Percentiles rank a stretch among this genome's conserved stretches.
Conservation (phyloP, 768 basidiomycete species). For the Hygrocybe coccinea region DNA sequence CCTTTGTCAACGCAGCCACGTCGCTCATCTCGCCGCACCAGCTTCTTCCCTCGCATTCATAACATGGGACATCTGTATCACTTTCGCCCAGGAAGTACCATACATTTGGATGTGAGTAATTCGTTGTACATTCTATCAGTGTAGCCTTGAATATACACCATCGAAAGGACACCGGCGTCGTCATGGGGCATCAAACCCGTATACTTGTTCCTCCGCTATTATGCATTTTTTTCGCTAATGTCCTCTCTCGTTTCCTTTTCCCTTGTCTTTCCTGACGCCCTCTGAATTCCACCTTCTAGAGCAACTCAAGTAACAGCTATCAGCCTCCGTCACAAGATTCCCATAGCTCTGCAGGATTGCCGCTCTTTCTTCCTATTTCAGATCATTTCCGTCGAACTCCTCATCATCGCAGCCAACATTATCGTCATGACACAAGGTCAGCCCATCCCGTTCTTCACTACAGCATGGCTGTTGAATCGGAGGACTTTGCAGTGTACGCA, state of each 20-base stretch:
- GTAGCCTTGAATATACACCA: neutral
- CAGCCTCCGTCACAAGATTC: neutral
- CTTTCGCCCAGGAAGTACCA: slow-evolving; percentile 7
- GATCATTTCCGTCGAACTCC: neutral
- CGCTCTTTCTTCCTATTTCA: slow-evolving; percentile 4
- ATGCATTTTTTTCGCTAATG: neutral
- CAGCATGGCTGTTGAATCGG: too few relatives aligned
- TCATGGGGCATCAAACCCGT: slow-evolving; percentile 7
- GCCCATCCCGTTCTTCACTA: neutral
- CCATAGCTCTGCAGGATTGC: neutral
- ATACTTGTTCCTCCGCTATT: slow-evolving; percentile 9
- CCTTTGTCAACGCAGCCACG: neutral
- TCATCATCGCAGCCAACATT: slow-evolving; percentile 1
- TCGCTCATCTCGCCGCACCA: neutral
- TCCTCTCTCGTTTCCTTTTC: neutral
- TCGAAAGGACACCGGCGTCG: slow-evolving; percentile 1
- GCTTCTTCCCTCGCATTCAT: slow-evolving; percentile 6
- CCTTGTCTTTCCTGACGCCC: neutral
- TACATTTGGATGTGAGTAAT: slow-evolving; percentile 9
- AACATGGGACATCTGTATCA: slow-evolving; percentile 13
- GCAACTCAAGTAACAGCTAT: neutral
- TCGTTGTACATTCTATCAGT: neutral
- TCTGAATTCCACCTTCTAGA: neutral
- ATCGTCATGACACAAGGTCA: slow-evolving; percentile 4
- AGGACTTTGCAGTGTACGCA: neutral